phyloP scores from a whole-genome alignment of 441 rosid species.

The Populus trichocarpa region DNA sequence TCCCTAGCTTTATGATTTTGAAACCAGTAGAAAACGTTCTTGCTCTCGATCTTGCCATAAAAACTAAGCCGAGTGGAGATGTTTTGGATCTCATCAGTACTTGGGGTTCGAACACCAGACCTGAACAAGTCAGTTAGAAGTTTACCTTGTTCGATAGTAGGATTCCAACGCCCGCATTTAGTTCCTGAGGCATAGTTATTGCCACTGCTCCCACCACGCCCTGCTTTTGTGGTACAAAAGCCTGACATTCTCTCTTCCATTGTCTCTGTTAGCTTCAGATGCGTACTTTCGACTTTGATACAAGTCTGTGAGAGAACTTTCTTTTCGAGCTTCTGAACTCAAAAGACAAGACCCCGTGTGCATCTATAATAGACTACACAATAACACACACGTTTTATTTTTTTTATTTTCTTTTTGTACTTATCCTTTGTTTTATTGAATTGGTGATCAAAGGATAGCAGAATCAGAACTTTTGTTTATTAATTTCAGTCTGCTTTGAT shows the following conservation, averaged over 20 bases:
- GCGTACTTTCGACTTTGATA: not conserved
- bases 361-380: conserved; percentile 26
- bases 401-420: conserved; percentile 3
- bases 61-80: conserved; percentile 78
- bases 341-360: conserved; percentile 40
- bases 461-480: conserved; percentile 30
- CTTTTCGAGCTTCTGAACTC: conserved; percentile 33
- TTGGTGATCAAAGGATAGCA: conserved; percentile 27
- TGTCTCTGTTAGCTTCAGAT: not conserved
- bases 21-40: conserved; percentile 94
- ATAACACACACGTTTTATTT: not conserved
- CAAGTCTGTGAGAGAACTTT: conserved; percentile 27
- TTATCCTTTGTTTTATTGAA: conserved; percentile 28
- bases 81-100: conserved; percentile 91
- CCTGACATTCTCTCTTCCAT: conserved; percentile 65
- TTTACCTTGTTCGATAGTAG: conserved; percentile 85
- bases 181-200: conserved; percentile 45
- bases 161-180: conserved; percentile 96
- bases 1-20: conserved; percentile 97
- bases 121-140: conserved; percentile 77
- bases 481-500: conserved; percentile 36
- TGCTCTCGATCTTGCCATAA: conserved; percentile 92
- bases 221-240: conserved; percentile 50
- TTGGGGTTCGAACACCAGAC: conserved; percentile 86
- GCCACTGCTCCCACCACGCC: conserved; percentile 13